Evolutionary conservation across 129 eudicot species (phyloP).

Genomic region (Ambrosia trifida): DNA sequence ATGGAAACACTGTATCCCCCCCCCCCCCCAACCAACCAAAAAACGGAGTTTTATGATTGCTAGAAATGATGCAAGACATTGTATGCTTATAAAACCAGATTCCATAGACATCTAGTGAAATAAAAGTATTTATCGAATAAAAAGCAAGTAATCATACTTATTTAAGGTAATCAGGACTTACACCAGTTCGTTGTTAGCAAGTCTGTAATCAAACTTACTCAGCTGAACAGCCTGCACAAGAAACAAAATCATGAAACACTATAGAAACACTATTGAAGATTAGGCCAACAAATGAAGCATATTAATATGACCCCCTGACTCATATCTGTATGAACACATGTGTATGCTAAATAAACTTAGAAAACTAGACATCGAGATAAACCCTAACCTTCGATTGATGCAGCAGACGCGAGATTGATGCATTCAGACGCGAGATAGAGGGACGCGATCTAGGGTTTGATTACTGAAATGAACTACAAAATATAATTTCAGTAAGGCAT

Average conservation of each 20-base stretch:
- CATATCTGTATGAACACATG: background rate
- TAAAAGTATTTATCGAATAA: too few relatives aligned
- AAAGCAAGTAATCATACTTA: background rate
- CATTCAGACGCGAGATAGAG: too few relatives aligned
- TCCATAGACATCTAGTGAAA: background rate
- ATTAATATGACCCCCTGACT: background rate
- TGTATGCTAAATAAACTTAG: background rate
- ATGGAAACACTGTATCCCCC: too few relatives aligned
- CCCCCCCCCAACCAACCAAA: too few relatives aligned
- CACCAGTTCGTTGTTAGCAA: slow-evolving; percentile 96
- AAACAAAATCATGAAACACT: background rate
- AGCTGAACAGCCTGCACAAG: slow-evolving; percentile 75
- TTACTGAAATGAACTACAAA: too few relatives aligned
- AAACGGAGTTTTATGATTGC: background rate
- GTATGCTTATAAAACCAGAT: background rate
- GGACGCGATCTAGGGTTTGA: too few relatives aligned
- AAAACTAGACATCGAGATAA: too few relatives aligned
- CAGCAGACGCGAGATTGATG: too few relatives aligned
- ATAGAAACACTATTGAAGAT: background rate
- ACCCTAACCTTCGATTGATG: too few relatives aligned
- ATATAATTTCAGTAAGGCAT: too few relatives aligned
- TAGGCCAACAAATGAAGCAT: background rate
- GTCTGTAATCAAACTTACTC: slow-evolving; percentile 87
- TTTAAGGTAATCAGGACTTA: slow-evolving; percentile 26
- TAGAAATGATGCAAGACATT: slow-evolving; percentile 11